phyloP scores from a whole-genome alignment of 2,329 filamentous ascomycete genomes.

The Diaporthe longicolla region DNA sequence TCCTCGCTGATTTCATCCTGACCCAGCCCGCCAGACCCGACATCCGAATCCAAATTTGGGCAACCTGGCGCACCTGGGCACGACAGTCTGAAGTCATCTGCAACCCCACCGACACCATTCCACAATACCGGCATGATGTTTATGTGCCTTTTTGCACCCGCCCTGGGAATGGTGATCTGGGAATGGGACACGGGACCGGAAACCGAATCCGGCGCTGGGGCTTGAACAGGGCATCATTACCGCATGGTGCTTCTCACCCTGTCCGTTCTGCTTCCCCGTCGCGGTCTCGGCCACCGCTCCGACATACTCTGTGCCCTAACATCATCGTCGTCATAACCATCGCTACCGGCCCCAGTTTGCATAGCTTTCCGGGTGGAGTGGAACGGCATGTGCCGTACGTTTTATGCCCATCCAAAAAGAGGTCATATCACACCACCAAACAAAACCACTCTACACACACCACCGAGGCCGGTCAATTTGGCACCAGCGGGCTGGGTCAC shows the following conservation, averaged over 20 bases:
- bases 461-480: not conserved
- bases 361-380: not conserved
- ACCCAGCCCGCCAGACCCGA: slow-evolving; percentile 25
- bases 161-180: not conserved
- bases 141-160: not conserved
- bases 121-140: slow-evolving; percentile 6
- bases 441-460: not conserved
- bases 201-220: not conserved
- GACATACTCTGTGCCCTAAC: slow-evolving; percentile 2
- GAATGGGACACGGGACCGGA: slow-evolving; percentile 2
- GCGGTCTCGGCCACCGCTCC: slow-evolving; percentile 16
- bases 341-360: not conserved
- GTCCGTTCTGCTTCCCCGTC: slow-evolving; percentile 15
- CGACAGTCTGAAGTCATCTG: slow-evolving; percentile 39
- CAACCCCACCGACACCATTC: slow-evolving; percentile 30
- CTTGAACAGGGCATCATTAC: slow-evolving; percentile 3
- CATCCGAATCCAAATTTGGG: slow-evolving; percentile 32
- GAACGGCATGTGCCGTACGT: slow-evolving; percentile 4
- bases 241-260: slow-evolving; percentile 1
- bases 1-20: slow-evolving; percentile 27
- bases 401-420: not conserved
- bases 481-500: slow-evolving; percentile 37
- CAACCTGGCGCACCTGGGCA: slow-evolving; percentile 5
- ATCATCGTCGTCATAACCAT: slow-evolving; percentile 11
- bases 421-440: not conserved